Evolutionary conservation across 129 eudicot species (phyloP).

Genomic region (Flaveria bidentis): DNA sequence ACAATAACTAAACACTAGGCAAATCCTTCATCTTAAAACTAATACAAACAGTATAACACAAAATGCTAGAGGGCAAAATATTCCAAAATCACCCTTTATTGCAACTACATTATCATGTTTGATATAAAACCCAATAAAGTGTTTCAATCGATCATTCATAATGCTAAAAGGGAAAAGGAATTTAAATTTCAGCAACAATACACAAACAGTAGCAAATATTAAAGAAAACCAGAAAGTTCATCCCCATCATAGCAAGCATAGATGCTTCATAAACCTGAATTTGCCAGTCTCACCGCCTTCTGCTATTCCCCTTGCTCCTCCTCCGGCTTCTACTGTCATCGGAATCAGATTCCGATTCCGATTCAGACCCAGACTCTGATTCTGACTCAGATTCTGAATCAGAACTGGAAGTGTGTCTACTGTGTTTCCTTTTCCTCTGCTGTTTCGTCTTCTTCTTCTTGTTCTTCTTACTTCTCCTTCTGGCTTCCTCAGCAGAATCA

Average conservation of each 20-base stretch:
- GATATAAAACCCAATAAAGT: neutral
- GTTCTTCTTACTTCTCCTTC: slow-evolving; percentile 61
- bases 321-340: slow-evolving; percentile 60
- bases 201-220: neutral
- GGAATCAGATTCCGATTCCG: slow-evolving; percentile 76
- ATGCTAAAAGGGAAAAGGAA: neutral
- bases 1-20: too few relatives aligned
- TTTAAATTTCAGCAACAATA: neutral
- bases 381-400: slow-evolving; percentile 63
- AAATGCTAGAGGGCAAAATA: neutral
- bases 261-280: slow-evolving; percentile 16
- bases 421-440: slow-evolving; percentile 66
- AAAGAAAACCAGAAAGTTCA: neutral
- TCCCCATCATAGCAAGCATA: slow-evolving; percentile 10
- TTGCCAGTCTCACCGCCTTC: slow-evolving; percentile 41
- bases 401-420: slow-evolving; percentile 63
- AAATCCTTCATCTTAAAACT: too few relatives aligned
- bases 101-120: neutral
- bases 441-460: slow-evolving; percentile 47
- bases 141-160: neutral
- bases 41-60: neutral
- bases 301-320: slow-evolving; percentile 67
- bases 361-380: slow-evolving; percentile 56
- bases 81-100: neutral
- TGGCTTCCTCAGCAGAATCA: slow-evolving; percentile 80